phyloP scores from a whole-genome alignment of 2,329 filamentous ascomycete species.

The Aspergillus cejpii region DNA sequence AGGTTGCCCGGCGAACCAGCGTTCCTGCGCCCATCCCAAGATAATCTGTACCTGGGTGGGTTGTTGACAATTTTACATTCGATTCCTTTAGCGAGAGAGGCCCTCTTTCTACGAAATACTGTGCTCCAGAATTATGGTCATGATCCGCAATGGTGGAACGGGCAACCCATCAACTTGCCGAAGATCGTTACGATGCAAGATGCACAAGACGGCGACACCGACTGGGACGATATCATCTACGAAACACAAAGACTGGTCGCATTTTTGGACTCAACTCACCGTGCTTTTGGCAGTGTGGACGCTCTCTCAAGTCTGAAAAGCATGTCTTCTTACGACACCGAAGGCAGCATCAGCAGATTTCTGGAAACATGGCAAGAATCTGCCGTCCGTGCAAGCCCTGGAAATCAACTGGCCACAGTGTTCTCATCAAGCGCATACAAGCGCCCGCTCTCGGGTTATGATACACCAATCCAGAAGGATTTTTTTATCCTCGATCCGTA shows the following conservation, averaged over 20 bases:
- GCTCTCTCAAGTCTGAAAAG: constrained; percentile 43
- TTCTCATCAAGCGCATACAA: constrained; percentile 45
- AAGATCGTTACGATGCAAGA: constrained; percentile 45
- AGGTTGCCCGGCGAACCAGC: constrained; percentile 47
- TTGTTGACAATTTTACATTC: constrained; percentile 57
- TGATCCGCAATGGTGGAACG: constrained; percentile 58
- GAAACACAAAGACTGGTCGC: constrained; percentile 58
- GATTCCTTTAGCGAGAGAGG: constrained; percentile 54
- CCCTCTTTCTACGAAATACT: constrained; percentile 46
- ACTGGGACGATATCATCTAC: constrained; percentile 45
- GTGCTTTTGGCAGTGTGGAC: constrained; percentile 54
- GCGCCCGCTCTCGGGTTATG: constrained; percentile 23
- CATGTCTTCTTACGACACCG: constrained; percentile 29
- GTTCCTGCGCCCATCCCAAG: constrained; percentile 52
- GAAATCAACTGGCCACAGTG: constrained; percentile 38
- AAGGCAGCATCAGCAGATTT: constrained; percentile 41
- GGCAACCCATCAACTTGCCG: constrained; percentile 45
- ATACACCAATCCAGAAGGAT: constrained; percentile 30
- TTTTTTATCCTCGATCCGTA: constrained; percentile 37
- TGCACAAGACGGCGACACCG: constrained; percentile 27
- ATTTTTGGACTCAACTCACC: constrained; percentile 52
- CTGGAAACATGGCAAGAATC: constrained; percentile 46
- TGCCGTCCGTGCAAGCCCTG: constrained; percentile 38
- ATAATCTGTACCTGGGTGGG: constrained; percentile 50
- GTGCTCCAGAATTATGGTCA: constrained; percentile 48